A percentile compares a stretch with the other conserved stretches of the same genome.
Conservation (phyloP, 1,284 basidiomycete species). For the Sporisorium reilianum region DNA sequence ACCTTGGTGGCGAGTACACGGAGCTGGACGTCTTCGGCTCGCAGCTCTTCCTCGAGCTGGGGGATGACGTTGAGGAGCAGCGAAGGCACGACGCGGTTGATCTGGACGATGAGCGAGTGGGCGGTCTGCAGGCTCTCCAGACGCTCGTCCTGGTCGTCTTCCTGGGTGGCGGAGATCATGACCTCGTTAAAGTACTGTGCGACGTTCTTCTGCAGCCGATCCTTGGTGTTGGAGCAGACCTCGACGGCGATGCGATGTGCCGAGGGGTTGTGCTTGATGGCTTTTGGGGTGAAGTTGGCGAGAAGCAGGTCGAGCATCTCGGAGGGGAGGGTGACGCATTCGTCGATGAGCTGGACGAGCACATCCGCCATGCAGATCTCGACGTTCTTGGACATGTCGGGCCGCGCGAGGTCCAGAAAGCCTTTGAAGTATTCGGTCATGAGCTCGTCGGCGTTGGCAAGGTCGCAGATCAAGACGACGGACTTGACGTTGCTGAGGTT, state of each 20-base stretch:
- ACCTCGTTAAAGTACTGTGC: slow-evolving; percentile 74
- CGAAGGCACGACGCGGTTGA: slow-evolving; percentile 83
- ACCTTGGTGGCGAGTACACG: slow-evolving; percentile 84
- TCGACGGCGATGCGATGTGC: slow-evolving; percentile 86
- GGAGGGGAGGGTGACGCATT: slow-evolving; percentile 79
- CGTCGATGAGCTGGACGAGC: slow-evolving; percentile 88
- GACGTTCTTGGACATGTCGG: slow-evolving; percentile 79
- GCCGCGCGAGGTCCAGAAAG: slow-evolving; percentile 82
- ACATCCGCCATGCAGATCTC: slow-evolving; percentile 90
- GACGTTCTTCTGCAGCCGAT: slow-evolving; percentile 89
- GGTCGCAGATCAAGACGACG: slow-evolving; percentile 90
- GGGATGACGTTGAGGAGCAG: slow-evolving; percentile 91
- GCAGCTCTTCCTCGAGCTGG: slow-evolving; percentile 89
- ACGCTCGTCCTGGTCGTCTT: slow-evolving; percentile 55
- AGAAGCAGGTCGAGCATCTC: slow-evolving; percentile 86
- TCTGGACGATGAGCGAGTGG: slow-evolving; percentile 86
- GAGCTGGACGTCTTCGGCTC: slow-evolving; percentile 79
- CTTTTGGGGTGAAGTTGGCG: slow-evolving; percentile 85
- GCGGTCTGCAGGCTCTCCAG: slow-evolving; percentile 74
- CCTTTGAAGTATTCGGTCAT: slow-evolving; percentile 85
- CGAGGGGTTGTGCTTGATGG: slow-evolving; percentile 71
- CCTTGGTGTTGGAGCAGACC: slow-evolving; percentile 84
- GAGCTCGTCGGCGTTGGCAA: slow-evolving; percentile 86
- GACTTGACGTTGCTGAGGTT: slow-evolving; percentile 93
- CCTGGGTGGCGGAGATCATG: slow-evolving; percentile 70